phyloP scores from a whole-genome alignment of 1,284 basidiomycete species.

The Cryptococcus floricola region DNA sequence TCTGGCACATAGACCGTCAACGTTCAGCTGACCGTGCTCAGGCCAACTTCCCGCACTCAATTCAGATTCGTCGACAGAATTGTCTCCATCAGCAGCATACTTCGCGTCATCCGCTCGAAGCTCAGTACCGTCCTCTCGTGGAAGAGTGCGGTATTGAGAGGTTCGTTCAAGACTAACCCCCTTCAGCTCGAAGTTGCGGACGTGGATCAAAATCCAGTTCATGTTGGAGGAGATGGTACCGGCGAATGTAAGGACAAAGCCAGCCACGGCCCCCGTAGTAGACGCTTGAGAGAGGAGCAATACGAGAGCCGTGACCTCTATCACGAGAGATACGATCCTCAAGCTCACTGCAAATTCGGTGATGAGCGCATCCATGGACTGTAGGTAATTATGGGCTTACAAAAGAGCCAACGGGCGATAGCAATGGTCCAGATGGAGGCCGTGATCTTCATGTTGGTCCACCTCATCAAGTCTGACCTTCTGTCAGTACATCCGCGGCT shows the following conservation, averaged over 20 bases:
- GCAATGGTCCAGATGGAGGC: conserved; percentile 17
- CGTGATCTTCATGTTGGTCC: conserved; percentile 27
- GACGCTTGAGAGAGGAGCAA: conserved; percentile 18
- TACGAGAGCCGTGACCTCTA: conserved; percentile 19
- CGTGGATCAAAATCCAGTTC: conserved; percentile 16
- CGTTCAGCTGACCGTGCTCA: conserved; percentile 41
- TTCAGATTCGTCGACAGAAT: background rate
- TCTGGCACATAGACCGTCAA: conserved; percentile 44
- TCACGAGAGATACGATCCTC: conserved; percentile 16
- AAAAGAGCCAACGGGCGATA: conserved; percentile 21
- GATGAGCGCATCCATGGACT: background rate
- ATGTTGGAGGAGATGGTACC: conserved; percentile 19
- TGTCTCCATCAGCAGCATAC: background rate
- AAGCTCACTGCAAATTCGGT: conserved; percentile 17
- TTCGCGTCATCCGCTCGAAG: conserved; percentile 4
- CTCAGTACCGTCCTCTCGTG: conserved; percentile 43
- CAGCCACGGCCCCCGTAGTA: conserved; percentile 29
- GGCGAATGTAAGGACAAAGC: conserved; percentile 32
- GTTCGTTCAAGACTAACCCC: conserved; percentile 60
- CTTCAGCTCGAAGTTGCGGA: conserved; percentile 40
- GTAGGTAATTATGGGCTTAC: conserved; percentile 12
- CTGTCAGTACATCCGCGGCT: too few species aligned
- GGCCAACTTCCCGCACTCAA: conserved; percentile 53
- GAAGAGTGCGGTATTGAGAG: conserved; percentile 57
- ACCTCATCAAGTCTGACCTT: conserved; percentile 23